Conservation (phyloP, 495 filamentous ascomycete species). For the Margaritispora aquatica region DNA sequence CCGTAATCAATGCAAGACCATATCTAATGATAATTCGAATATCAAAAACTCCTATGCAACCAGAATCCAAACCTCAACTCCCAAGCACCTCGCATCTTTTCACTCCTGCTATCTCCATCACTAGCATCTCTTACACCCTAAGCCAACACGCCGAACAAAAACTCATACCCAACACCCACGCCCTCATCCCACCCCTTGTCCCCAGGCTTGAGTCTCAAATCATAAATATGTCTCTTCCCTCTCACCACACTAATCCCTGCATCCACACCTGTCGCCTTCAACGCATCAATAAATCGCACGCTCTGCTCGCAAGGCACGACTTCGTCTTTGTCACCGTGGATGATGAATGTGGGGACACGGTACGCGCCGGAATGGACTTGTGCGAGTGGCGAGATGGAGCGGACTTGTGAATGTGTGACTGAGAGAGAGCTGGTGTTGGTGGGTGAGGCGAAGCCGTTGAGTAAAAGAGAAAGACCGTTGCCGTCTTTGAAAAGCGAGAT, state of each 20-base stretch:
- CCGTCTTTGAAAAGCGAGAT: conserved; percentile 23
- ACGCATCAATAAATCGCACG: conserved; percentile 25
- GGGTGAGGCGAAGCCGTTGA: neutral
- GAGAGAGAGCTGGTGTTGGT: conserved; percentile 9
- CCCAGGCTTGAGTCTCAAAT: conserved; percentile 24
- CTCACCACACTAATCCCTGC: conserved; percentile 27
- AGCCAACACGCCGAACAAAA: neutral
- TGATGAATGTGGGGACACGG: conserved; percentile 39
- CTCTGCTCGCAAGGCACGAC: conserved; percentile 40
- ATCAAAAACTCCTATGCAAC: no score
- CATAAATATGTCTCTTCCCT: conserved; percentile 32
- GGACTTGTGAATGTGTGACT: conserved; percentile 24
- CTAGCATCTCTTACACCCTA: no score
- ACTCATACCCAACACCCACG: conserved; percentile 4
- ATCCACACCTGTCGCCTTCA: conserved; percentile 25
- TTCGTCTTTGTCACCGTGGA: conserved; percentile 41
- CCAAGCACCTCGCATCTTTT: no score
- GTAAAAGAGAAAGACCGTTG: neutral
- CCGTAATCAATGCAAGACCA: no score
- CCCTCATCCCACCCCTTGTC: conserved; percentile 24
- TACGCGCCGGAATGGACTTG: conserved; percentile 35
- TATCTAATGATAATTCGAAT: no score
- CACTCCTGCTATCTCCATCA: neutral
- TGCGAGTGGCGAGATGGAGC: conserved; percentile 28
- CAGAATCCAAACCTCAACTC: no score